Conservation (phyloP, 768 basidiomycete species). For the Phylloporus arenicola region DNA sequence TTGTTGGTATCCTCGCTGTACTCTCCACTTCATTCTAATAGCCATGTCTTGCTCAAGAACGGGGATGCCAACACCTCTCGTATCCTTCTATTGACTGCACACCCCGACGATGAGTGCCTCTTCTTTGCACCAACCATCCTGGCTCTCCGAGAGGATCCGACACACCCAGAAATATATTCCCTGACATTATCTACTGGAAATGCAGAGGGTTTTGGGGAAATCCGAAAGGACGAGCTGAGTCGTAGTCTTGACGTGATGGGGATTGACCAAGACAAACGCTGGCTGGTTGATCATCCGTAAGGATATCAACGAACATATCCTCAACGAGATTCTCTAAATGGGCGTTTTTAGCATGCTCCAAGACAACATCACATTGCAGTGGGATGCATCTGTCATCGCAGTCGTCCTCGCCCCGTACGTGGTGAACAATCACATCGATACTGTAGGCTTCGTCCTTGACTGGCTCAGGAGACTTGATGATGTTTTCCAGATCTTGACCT, state of each 20-base stretch:
- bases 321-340: constrained; percentile 5
- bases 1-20: constrained; percentile 21
- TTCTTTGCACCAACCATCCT: constrained; percentile 88
- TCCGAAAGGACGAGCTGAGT: constrained; percentile 53
- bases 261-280: constrained; percentile 47
- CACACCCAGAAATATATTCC: constrained; percentile 42
- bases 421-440: constrained; percentile 51
- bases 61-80: constrained; percentile 6
- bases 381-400: constrained; percentile 60
- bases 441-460: constrained; percentile 38
- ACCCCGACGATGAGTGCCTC: constrained; percentile 92
- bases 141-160: constrained; percentile 34
- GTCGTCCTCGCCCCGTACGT: constrained; percentile 56
- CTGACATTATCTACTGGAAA: constrained; percentile 78
- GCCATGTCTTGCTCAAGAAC: constrained; percentile 13
- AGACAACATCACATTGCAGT: constrained; percentile 64
- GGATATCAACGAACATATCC: constrained; percentile 25
- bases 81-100: constrained; percentile 77
- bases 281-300: constrained; percentile 68
- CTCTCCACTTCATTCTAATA: constrained; percentile 23
- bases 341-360: constrained; percentile 49
- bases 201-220: constrained; percentile 67
- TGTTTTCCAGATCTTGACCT: constrained; percentile 68
- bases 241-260: constrained; percentile 66
- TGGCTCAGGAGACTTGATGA: background rate